Conservation (phyloP, 352 stramenopile genomes). For the Halophytophthora batemanensis region DNA sequence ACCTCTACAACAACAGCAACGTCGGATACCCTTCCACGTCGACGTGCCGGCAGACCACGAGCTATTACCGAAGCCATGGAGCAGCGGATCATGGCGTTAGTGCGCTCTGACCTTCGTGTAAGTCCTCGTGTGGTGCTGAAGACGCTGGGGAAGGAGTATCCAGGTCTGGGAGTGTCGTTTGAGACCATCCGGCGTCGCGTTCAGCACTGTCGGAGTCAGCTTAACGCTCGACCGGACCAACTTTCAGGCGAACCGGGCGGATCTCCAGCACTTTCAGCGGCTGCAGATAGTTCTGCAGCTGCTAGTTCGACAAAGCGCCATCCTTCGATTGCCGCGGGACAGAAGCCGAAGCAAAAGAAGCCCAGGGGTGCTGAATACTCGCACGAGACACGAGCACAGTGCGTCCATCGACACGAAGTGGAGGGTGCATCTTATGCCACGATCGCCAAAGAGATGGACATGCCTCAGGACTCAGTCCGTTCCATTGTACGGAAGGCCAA, state of each 20-base stretch:
- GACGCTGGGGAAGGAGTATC: slow-evolving; percentile 14
- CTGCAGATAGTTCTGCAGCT: too few relatives aligned
- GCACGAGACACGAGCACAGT: slow-evolving; percentile 45
- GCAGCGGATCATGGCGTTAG: slow-evolving; percentile 22
- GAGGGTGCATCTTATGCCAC: slow-evolving; percentile 53
- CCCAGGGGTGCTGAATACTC: slow-evolving; percentile 59
- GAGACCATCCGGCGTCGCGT: slow-evolving; percentile 41
- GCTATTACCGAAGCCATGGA: slow-evolving; percentile 29
- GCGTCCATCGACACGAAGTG: slow-evolving; percentile 46
- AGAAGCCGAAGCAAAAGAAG: slow-evolving; percentile 5
- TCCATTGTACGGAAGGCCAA: slow-evolving; percentile 67
- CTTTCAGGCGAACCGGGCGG: neutral
- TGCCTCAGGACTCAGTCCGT: slow-evolving; percentile 57
- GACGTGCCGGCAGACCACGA: slow-evolving; percentile 18
- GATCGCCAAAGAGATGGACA: slow-evolving; percentile 51
- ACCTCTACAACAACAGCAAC: too few relatives aligned
- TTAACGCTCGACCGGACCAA: neutral
- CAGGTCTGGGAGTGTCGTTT: slow-evolving; percentile 25
- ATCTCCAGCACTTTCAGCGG: neutral
- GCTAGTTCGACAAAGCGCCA: too few relatives aligned
- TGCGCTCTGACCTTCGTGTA: slow-evolving; percentile 12
- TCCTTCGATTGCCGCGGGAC: too few relatives aligned
- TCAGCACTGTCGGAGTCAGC: slow-evolving; percentile 16
- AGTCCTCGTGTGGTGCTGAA: slow-evolving; percentile 28
- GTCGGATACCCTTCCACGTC: too few relatives aligned